Evolutionary conservation across 2,329 filamentous ascomycete species (phyloP).

Genomic region (Botrytis aclada): DNA sequence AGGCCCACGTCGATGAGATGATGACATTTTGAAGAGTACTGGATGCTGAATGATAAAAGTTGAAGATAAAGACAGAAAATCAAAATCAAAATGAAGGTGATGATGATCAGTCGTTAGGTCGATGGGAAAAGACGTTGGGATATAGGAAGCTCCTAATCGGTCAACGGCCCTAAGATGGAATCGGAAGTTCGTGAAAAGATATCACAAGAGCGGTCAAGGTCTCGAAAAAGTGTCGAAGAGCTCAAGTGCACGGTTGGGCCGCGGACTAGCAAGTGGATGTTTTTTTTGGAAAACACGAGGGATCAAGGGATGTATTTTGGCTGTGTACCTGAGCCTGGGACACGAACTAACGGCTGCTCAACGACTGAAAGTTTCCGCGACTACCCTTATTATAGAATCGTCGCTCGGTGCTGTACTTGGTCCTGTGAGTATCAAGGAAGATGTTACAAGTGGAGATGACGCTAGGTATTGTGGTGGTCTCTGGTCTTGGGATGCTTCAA

Average conservation of each 20-base stretch:
- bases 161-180: conserved; percentile 4
- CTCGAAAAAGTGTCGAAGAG: conserved; percentile 7
- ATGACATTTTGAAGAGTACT: conserved; percentile 29
- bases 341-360: conserved; percentile 19
- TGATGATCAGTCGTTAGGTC: background rate
- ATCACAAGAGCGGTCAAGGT: conserved; percentile 19
- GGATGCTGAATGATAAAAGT: background rate
- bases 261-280: conserved; percentile 3
- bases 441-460: conserved; percentile 19
- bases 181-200: conserved; percentile 7
- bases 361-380: conserved; percentile 17
- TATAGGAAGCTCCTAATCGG: conserved; percentile 16
- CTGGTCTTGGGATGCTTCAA: conserved; percentile 2
- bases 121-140: conserved; percentile 14
- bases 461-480: conserved; percentile 12
- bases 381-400: conserved; percentile 15
- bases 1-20: conserved; percentile 67
- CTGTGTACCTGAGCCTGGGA: conserved; percentile 15
- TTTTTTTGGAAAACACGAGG: conserved; percentile 2
- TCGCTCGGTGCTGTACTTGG: conserved; percentile 17
- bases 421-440: conserved; percentile 12
- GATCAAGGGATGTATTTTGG: background rate
- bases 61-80: conserved; percentile 5
- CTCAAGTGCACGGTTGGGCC: conserved; percentile 18
- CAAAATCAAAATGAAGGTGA: conserved; percentile 3